phyloP scores from a whole-genome alignment of 345 rosid species.

The Sisymbrium irio region DNA sequence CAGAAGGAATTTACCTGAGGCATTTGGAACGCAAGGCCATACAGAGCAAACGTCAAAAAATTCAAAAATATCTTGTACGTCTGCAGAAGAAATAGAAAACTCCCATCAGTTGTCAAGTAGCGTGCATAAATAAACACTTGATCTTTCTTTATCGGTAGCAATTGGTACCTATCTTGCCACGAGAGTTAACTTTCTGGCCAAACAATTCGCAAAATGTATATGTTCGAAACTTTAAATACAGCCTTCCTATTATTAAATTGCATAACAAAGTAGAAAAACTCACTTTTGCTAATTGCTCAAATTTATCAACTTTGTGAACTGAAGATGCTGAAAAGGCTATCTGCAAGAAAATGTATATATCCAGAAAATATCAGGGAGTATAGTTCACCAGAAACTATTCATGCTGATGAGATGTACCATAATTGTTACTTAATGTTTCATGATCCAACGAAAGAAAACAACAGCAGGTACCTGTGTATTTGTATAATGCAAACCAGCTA shows the following conservation, averaged over 20 bases:
- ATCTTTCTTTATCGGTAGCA: background rate
- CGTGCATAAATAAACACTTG: conserved; percentile 12
- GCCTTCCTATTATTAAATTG: conserved; percentile 1
- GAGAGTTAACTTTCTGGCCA: background rate
- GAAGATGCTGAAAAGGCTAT: conserved; percentile 52
- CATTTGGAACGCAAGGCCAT: conserved; percentile 52
- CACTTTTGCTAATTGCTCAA: conserved; percentile 54
- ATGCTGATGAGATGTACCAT: background rate
- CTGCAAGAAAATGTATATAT: conserved; percentile 37
- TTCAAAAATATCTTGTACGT: conserved; percentile 56
- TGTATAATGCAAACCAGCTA: conserved; percentile 71
- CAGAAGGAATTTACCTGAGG: conserved; percentile 64
- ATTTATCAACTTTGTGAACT: conserved; percentile 39
- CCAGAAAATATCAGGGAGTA: background rate
- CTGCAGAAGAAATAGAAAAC: conserved; percentile 50
- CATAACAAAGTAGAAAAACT: conserved; percentile 31
- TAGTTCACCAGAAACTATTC: conserved; percentile 7
- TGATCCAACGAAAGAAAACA: conserved; percentile 2
- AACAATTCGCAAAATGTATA: background rate
- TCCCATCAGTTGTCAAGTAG: background rate
- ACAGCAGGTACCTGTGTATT: conserved; percentile 66
- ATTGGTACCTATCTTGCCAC: background rate
- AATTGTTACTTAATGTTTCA: background rate
- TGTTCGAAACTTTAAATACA: no score
- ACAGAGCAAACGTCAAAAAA: conserved; percentile 48